phyloP scores from a whole-genome alignment of 306 rosid genomes.

The Acacia acuminata region DNA sequence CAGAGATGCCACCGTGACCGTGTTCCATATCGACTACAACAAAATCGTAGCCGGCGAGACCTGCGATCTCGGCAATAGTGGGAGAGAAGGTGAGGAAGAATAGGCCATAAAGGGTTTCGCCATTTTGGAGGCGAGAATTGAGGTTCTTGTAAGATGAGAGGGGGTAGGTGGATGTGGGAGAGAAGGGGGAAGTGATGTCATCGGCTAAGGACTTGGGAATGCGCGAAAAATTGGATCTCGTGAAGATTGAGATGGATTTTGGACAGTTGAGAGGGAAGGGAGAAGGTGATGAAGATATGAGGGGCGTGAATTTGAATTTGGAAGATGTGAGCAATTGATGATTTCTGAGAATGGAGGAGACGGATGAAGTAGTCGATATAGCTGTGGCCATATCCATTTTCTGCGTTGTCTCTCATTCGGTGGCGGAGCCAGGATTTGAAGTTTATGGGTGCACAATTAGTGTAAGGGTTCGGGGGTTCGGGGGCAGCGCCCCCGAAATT shows the following conservation, averaged over 20 bases:
- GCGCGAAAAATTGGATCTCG: not conserved
- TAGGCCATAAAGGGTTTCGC: conserved; percentile 75
- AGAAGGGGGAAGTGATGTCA: not conserved
- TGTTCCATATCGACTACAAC: conserved; percentile 88
- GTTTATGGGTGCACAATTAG: too few relatives aligned
- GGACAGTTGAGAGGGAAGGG: conserved; percentile 30
- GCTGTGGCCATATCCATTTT: conserved; percentile 27
- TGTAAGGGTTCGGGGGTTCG: too few relatives aligned
- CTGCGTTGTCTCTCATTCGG: not conserved
- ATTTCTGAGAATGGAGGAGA: conserved; percentile 12
- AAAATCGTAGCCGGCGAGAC: conserved; percentile 75
- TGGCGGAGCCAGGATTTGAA: too few relatives aligned
- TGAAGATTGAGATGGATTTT: conserved; percentile 14
- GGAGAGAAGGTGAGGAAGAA: conserved; percentile 84
- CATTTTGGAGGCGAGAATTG: conserved; percentile 66
- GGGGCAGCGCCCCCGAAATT: too few relatives aligned
- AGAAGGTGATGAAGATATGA: not conserved
- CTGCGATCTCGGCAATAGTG: conserved; percentile 79
- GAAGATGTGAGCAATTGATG: not conserved
- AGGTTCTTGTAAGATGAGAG: conserved; percentile 33
- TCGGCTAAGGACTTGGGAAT: conserved; percentile 41
- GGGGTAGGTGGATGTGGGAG: not conserved
- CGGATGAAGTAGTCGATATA: not conserved
- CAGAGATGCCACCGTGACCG: conserved; percentile 67
- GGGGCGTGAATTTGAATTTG: not conserved